These are phyloP conservation scores for Typha latifolia DNA, from an alignment of 176 grass and related monocot genomes.

Conservation along the genomic window DNA sequence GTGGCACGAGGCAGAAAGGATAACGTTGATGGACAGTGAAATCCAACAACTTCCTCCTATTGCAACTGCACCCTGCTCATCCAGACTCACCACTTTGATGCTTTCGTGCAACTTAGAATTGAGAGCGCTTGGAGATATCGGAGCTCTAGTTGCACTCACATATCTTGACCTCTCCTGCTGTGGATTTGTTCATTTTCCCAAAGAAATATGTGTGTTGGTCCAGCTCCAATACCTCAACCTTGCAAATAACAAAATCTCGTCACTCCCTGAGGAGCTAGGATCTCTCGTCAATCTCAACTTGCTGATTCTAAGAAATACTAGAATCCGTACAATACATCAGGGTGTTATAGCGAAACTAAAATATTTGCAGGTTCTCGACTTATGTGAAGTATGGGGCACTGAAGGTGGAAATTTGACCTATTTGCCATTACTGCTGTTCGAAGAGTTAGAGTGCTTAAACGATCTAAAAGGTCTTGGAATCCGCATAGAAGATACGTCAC, in stretches of 20 bases:
- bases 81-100: neutral
- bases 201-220: neutral
- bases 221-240: slow-evolving; percentile 17
- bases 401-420: neutral
- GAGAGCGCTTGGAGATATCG: neutral
- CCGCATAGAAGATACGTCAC: too few species aligned
- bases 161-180: neutral
- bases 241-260: neutral
- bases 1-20: neutral
- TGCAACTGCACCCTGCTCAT: neutral
- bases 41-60: neutral
- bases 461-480: too few species aligned
- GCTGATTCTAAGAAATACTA: neutral
- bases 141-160: neutral
- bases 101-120: neutral
- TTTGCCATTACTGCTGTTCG: too few species aligned
- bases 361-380: neutral
- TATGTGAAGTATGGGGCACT: neutral
- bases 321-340: neutral
- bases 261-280: slow-evolving; percentile 4
- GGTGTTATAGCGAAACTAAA: slow-evolving; percentile 1
- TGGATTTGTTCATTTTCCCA: neutral
- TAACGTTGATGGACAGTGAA: slow-evolving; percentile 1
- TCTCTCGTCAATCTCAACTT: slow-evolving; percentile 21
- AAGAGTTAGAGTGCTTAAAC: too few species aligned